Conservation (phyloP, 2,329 filamentous ascomycete species). For the Verticillium dahliae region DNA sequence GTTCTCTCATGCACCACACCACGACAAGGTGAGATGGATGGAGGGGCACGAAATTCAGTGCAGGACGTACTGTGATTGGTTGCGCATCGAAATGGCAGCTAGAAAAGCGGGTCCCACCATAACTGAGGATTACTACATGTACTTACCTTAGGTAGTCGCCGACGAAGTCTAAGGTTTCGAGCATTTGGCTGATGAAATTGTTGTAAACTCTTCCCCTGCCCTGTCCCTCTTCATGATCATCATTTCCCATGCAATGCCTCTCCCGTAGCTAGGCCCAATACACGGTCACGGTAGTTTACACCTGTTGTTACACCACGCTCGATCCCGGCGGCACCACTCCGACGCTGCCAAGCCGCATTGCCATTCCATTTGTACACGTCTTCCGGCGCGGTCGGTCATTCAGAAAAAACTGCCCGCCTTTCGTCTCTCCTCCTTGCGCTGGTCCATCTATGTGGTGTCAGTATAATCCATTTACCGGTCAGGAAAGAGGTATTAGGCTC, state of each 20-base stretch:
- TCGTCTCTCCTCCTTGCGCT: constrained; percentile 17
- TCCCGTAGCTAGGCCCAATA: not conserved
- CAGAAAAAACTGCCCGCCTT: constrained; percentile 13
- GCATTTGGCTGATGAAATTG: too few relatives aligned
- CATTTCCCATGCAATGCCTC: not conserved
- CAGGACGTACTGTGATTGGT: not conserved
- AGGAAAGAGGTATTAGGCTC: not conserved
- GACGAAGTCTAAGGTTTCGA: too few relatives aligned
- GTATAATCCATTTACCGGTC: not conserved
- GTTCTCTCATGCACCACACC: constrained; percentile 8
- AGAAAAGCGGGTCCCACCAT: not conserved
- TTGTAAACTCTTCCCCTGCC: too few relatives aligned
- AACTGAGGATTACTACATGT: not conserved
- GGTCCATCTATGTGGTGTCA: constrained; percentile 16
- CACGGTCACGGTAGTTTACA: not conserved
- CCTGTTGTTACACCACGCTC: not conserved
- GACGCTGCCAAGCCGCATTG: not conserved
- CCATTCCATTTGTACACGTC: not conserved
- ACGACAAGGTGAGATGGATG: constrained; percentile 3
- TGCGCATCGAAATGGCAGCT: not conserved
- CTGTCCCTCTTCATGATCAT: not conserved
- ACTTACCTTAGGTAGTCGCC: too few relatives aligned
- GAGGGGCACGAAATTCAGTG: constrained; percentile 7
- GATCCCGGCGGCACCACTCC: not conserved
- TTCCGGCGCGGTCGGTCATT: not conserved